phyloP scores from a whole-genome alignment of 169 alveolate genomes.

The Cardiosporidium cionae region DNA sequence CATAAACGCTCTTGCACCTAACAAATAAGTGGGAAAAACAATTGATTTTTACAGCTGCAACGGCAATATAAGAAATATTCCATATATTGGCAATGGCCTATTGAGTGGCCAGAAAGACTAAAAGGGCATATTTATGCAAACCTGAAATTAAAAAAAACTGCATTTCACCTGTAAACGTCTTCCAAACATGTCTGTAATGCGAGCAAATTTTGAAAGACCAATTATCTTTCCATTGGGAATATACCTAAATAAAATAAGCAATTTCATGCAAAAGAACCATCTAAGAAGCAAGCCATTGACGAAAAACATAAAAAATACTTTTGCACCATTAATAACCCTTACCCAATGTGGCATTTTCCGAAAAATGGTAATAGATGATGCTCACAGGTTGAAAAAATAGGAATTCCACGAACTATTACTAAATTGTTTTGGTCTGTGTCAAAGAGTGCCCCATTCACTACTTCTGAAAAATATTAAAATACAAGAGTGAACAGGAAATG shows the following conservation, averaged over 20 bases:
- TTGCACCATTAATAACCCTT: no score
- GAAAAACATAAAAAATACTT: not conserved
- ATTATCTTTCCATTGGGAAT: slow-evolving; percentile 23
- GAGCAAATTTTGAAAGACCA: slow-evolving; percentile 32
- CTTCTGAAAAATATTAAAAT: not conserved
- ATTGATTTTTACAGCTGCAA: no score
- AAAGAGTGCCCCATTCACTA: not conserved
- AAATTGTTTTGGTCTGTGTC: not conserved
- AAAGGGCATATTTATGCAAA: not conserved
- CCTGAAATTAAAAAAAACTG: not conserved
- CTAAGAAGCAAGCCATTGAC: not conserved
- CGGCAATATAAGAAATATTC: no score
- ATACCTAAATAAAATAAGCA: slow-evolving; percentile 10
- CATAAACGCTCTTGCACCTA: not conserved
- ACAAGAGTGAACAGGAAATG: no score
- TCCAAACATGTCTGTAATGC: slow-evolving; percentile 14
- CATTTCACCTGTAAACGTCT: slow-evolving; percentile 26
- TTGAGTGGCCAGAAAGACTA: not conserved
- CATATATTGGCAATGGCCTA: no score
- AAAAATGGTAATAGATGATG: slow-evolving; percentile 39
- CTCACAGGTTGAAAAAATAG: slow-evolving; percentile 29
- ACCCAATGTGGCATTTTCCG: slow-evolving; percentile 37
- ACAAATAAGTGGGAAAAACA: not conserved
- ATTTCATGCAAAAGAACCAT: not conserved
- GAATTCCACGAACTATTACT: slow-evolving; percentile 5